A percentile compares a stretch with the other conserved stretches of the same genome.
These are phyloP conservation scores for Kernera saxatilis DNA, from an alignment of 345 rosid genomes.

Conservation along the genomic window DNA sequence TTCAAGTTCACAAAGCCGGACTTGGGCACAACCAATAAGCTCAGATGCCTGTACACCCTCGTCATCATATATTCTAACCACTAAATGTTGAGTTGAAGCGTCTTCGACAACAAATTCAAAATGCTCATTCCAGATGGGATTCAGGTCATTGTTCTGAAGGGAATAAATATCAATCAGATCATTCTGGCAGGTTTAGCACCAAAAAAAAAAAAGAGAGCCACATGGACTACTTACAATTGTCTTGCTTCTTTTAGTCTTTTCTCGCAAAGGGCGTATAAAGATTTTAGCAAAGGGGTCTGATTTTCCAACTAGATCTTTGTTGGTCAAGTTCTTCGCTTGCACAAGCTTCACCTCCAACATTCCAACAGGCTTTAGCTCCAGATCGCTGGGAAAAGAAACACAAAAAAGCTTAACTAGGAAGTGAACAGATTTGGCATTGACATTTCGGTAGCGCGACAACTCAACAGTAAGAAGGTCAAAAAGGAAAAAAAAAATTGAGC, in stretches of 20 bases:
- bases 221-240: slow-evolving; percentile 53
- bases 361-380: slow-evolving; percentile 93
- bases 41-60: slow-evolving; percentile 94
- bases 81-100: slow-evolving; percentile 83
- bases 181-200: background rate
- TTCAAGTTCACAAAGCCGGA: slow-evolving; percentile 67
- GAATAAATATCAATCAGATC: slow-evolving; percentile 4
- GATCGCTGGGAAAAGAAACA: slow-evolving; percentile 54
- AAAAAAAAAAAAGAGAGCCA: background rate
- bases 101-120: slow-evolving; percentile 89
- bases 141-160: slow-evolving; percentile 82
- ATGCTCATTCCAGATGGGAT: slow-evolving; percentile 99
- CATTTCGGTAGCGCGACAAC: background rate
- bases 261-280: slow-evolving; percentile 78
- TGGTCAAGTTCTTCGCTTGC: slow-evolving; percentile 86
- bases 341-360: slow-evolving; percentile 95
- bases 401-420: too few species aligned
- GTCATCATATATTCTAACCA: slow-evolving; percentile 79
- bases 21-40: slow-evolving; percentile 82
- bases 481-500: background rate
- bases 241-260: slow-evolving; percentile 72
- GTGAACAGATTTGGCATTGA: too few species aligned
- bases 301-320: slow-evolving; percentile 93
- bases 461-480: background rate
- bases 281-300: slow-evolving; percentile 92